Base-by-base conservation (phyloP, 148 eudicot genomes). In the Tetragonia tetragonoides region DNA sequence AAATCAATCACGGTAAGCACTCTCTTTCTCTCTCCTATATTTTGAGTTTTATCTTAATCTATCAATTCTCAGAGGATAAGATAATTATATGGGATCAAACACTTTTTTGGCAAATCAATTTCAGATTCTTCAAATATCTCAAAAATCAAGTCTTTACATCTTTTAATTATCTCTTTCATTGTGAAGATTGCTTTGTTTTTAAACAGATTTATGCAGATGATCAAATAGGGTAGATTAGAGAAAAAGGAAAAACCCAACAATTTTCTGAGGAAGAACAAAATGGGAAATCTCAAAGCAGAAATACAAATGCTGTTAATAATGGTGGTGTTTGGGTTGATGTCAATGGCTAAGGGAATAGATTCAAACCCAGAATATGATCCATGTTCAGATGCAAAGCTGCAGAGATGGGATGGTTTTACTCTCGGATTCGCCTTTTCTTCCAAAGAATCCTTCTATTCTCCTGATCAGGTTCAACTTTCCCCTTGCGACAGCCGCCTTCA, bases 401-500 rank as follows among this genome's bases (percentile, higher is more conserved):
- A 83, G 72, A 89, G 64, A 84, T 47, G 40, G 73, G 97, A 93
- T 72, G 97, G 97, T 21, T 92, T 91, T 38, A 89, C 93, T 15
- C 88, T 93, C 20, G 97, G 95, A 0, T 76, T 93, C 5, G 92
- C 92, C 0, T 89, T 91, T 75, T 83, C 95, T 2, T 46, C 85
- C 3, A 89, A 83, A 63, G 88, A 93, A 1, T 81, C 90, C 0
- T 92, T 92, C 77, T 84, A 86, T 70, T 80, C 76, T 40, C 44
- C 84, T 81, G 85, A 88, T 80, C 83, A 87, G 38, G 84, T 86
- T 75, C 97, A 89, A 81, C 88, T 92, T 62, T 94, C 98, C 3
- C 98, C 98, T 14, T 94, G 98, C 37, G 97, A 94, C 81, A 7
- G 37, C 4, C 90, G 98, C 28, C 91, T 94, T 42, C 75, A 79